Conservation (phyloP, 2,329 filamentous ascomycete species). For the Clarireedia homoeocarpa region DNA sequence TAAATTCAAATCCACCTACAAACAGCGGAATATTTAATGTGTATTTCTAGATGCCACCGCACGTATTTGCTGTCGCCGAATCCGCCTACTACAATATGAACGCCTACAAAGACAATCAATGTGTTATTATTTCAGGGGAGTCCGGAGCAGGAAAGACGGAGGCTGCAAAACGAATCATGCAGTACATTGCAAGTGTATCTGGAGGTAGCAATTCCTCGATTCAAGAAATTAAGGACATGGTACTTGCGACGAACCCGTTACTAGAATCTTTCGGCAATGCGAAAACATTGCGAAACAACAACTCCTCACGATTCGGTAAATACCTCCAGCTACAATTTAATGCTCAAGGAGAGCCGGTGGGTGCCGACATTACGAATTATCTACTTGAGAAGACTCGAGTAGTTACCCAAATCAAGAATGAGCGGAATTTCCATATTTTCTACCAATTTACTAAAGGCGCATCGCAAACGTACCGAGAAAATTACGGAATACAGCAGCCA, state of each 20-base stretch:
- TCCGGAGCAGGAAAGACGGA: slow-evolving; percentile 98
- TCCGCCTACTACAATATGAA: slow-evolving; percentile 99
- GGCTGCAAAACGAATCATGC: slow-evolving; percentile 97
- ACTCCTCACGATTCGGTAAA: slow-evolving; percentile 96
- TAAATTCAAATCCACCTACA: not conserved
- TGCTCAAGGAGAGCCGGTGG: slow-evolving; percentile 78
- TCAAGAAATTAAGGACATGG: slow-evolving; percentile 98
- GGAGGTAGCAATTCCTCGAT: slow-evolving; percentile 67
- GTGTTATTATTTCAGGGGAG: slow-evolving; percentile 98
- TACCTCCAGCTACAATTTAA: slow-evolving; percentile 98
- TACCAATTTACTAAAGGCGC: slow-evolving; percentile 98
- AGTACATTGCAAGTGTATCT: slow-evolving; percentile 97
- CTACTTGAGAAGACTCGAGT: slow-evolving; percentile 92
- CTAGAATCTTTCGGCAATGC: slow-evolving; percentile 98
- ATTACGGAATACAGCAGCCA: slow-evolving; percentile 85
- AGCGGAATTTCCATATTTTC: slow-evolving; percentile 98
- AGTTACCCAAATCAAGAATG: slow-evolving; percentile 87
- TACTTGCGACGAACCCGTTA: slow-evolving; percentile 92
- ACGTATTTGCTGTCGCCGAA: slow-evolving; percentile 96
- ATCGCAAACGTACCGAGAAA: slow-evolving; percentile 75
- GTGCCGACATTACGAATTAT: slow-evolving; percentile 97
- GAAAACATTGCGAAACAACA: slow-evolving; percentile 97
- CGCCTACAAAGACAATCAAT: slow-evolving; percentile 97
- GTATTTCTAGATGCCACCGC: slow-evolving; percentile 59
- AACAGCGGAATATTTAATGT: slow-evolving; percentile 7